A percentile compares a stretch with the other conserved stretches of the same genome.
These are phyloP conservation scores for Naganishia onofrii DNA, from an alignment of 768 basidiomycete species.

Conservation along the genomic window DNA sequence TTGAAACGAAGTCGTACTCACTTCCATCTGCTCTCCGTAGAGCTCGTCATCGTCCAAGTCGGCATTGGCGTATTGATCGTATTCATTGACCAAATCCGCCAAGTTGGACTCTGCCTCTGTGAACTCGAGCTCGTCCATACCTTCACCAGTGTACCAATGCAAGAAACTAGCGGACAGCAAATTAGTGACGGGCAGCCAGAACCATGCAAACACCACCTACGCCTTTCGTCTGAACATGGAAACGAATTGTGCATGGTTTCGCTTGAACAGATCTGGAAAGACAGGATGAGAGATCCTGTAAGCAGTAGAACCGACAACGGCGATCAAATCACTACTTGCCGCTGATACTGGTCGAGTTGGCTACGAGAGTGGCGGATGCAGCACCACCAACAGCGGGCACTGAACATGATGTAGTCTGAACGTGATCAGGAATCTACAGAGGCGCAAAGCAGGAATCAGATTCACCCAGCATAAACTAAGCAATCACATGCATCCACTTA, in stretches of 20 bases:
- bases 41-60: conserved; percentile 37
- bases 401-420: conserved; percentile 43
- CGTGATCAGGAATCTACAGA: conserved; percentile 42
- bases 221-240: conserved; percentile 44
- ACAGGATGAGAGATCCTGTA: neutral
- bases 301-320: no score
- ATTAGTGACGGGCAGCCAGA: neutral
- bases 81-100: conserved; percentile 45
- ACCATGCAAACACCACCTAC: conserved; percentile 23
- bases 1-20: neutral
- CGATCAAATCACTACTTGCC: conserved; percentile 25
- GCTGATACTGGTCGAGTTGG: conserved; percentile 46
- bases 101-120: conserved; percentile 47
- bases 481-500: neutral
- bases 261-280: conserved; percentile 45
- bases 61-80: conserved; percentile 43
- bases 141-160: conserved; percentile 44
- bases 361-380: conserved; percentile 45
- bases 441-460: conserved; percentile 1
- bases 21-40: conserved; percentile 23
- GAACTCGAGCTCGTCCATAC: conserved; percentile 49
- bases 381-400: conserved; percentile 43
- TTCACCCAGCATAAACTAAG: no score
- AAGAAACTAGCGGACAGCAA: conserved; percentile 21
- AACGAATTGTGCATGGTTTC: conserved; percentile 44